A percentile compares a stretch with the other conserved stretches of the same genome.
Evolutionary conservation across 306 rosid genomes (phyloP).

Genomic region (Cucurbita maxima): DNA sequence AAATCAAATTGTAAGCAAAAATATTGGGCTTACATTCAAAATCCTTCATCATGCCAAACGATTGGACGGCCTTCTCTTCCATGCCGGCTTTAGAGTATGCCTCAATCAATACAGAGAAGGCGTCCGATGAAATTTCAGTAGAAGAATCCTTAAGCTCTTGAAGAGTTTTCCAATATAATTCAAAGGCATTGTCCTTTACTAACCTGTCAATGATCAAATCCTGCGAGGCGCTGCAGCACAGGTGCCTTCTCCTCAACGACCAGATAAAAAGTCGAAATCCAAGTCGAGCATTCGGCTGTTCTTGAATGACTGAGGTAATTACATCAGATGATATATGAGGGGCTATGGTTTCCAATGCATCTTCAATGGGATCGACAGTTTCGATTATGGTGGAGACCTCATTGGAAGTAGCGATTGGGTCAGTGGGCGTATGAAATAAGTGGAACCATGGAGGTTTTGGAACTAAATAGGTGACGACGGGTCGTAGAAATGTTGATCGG

Average conservation of each 20-base stretch:
- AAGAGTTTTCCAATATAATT: conserved; percentile 42
- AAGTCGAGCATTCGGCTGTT: conserved; percentile 8
- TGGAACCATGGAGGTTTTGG: conserved; percentile 12
- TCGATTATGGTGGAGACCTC: conserved; percentile 20
- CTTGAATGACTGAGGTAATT: conserved; percentile 8
- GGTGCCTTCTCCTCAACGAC: conserved; percentile 28
- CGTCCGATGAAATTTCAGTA: conserved; percentile 25
- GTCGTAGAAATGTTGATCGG: neutral
- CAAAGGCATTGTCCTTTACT: conserved; percentile 17
- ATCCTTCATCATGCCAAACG: conserved; percentile 36
- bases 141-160: conserved; percentile 27
- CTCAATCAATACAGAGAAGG: conserved; percentile 27
- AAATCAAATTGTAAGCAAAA: conserved; percentile 30
- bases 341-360: conserved; percentile 2
- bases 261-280: conserved; percentile 52
- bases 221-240: conserved; percentile 3
- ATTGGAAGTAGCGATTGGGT: neutral
- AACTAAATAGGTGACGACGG: neutral
- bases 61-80: conserved; percentile 37
- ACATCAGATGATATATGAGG: neutral
- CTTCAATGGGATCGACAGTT: conserved; percentile 2
- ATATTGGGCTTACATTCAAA: conserved; percentile 35
- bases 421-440: conserved; percentile 4
- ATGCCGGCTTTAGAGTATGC: conserved; percentile 19
- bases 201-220: conserved; percentile 18